Evolutionary conservation across 2,329 filamentous ascomycete genomes (phyloP).

Genomic region (Talaromyces sp.): DNA sequence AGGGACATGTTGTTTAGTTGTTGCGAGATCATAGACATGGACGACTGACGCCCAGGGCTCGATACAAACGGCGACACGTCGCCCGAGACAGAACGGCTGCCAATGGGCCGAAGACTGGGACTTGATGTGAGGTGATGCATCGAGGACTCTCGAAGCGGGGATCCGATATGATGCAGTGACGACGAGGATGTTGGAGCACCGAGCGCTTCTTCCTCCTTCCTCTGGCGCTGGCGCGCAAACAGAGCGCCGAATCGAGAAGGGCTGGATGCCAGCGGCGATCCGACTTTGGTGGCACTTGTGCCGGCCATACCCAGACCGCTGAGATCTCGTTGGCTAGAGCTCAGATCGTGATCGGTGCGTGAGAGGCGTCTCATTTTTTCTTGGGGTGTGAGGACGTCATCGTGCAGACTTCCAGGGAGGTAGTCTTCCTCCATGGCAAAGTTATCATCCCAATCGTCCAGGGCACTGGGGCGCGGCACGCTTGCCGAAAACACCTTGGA

Average conservation of each 20-base stretch:
- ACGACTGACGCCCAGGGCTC: slow-evolving; percentile 53
- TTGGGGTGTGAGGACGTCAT: slow-evolving; percentile 60
- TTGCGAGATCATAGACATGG: slow-evolving; percentile 60
- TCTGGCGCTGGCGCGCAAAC: slow-evolving; percentile 51
- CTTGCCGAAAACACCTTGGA: slow-evolving; percentile 58
- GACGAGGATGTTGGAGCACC: slow-evolving; percentile 31
- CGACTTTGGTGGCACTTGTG: slow-evolving; percentile 46
- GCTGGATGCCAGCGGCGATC: slow-evolving; percentile 55
- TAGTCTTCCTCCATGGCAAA: slow-evolving; percentile 89
- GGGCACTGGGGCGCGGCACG: slow-evolving; percentile 48
- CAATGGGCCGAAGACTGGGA: slow-evolving; percentile 49
- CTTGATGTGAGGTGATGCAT: slow-evolving; percentile 45
- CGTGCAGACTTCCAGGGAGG: slow-evolving; percentile 65
- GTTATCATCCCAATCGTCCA: slow-evolving; percentile 56
- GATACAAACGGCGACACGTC: slow-evolving; percentile 50
- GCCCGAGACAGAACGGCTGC: slow-evolving; percentile 42
- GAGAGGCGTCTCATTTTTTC: slow-evolving; percentile 58
- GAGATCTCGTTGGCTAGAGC: slow-evolving; percentile 44
- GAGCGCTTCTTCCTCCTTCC: slow-evolving; percentile 46
- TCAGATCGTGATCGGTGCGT: slow-evolving; percentile 51
- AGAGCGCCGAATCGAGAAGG: slow-evolving; percentile 59
- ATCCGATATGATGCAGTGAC: slow-evolving; percentile 59
- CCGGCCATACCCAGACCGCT: slow-evolving; percentile 46
- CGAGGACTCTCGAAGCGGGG: slow-evolving; percentile 60
- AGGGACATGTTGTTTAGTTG: slow-evolving; percentile 46